A percentile compares a stretch with the other conserved stretches of the same genome.
Evolutionary conservation across 2,329 filamentous ascomycete genomes (phyloP).

Genomic region (Fusarium torreyae): DNA sequence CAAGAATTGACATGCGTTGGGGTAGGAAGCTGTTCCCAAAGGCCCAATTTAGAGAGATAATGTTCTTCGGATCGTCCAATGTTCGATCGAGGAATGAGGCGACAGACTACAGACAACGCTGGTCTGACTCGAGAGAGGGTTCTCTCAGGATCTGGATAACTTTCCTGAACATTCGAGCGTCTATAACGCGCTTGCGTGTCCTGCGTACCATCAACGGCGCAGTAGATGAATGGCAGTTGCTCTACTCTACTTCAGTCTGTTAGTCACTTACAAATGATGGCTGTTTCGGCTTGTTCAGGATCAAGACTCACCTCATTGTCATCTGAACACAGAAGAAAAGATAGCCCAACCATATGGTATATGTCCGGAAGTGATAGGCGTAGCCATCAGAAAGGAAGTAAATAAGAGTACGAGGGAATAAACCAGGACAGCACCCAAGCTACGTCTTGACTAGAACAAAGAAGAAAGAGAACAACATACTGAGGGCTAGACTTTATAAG

Average conservation of each 20-base stretch:
- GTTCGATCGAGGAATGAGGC: neutral
- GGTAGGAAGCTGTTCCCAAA: neutral
- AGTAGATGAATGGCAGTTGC: neutral
- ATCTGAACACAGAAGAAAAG: neutral
- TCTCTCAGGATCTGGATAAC: neutral
- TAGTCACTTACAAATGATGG: neutral
- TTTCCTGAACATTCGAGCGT: neutral
- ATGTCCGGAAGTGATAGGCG: neutral
- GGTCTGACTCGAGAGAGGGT: neutral
- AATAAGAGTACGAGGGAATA: neutral
- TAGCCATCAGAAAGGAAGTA: neutral
- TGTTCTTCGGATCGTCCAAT: neutral
- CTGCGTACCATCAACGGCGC: neutral
- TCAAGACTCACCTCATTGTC: neutral
- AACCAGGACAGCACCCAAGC: neutral
- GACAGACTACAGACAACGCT: neutral
- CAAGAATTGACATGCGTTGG: neutral
- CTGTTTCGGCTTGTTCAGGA: neutral
- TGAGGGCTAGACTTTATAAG: constrained; percentile 3
- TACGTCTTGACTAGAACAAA: neutral
- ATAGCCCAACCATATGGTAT: neutral
- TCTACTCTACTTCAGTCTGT: neutral
- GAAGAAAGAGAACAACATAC: neutral
- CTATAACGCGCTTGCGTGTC: neutral
- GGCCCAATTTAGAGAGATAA: neutral